phyloP scores from a whole-genome alignment of 2,329 filamentous ascomycete genomes.

The Capronia epimyces region DNA sequence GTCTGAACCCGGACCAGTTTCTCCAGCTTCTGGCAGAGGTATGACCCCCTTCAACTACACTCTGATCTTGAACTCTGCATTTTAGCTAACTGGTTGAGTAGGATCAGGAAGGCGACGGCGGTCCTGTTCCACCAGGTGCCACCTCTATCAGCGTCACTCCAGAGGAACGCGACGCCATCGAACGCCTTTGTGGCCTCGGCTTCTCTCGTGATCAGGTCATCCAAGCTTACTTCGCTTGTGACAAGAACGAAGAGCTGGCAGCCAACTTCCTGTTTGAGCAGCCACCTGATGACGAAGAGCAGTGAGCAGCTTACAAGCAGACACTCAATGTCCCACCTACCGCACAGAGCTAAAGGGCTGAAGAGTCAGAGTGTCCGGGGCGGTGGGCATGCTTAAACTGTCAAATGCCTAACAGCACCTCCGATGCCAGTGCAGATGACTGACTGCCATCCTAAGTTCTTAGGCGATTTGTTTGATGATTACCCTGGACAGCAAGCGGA shows the following conservation, averaged over 20 bases:
- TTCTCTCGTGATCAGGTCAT: slow-evolving; percentile 92
- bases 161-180: slow-evolving; percentile 94
- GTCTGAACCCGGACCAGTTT: slow-evolving; percentile 87
- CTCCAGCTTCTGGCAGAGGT: slow-evolving; percentile 76
- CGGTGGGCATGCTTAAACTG: neutral
- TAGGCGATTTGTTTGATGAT: neutral
- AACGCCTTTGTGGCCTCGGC: slow-evolving; percentile 88
- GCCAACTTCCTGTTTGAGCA: slow-evolving; percentile 98
- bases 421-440: neutral
- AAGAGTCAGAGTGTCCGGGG: neutral
- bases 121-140: slow-evolving; percentile 76
- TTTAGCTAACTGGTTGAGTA: slow-evolving; percentile 9
- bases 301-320: slow-evolving; percentile 4
- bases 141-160: slow-evolving; percentile 88
- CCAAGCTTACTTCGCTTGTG: slow-evolving; percentile 97
- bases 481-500: neutral
- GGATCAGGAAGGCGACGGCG: slow-evolving; percentile 68
- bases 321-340: neutral
- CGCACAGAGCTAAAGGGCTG: neutral
- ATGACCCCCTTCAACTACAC: neutral
- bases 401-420: neutral
- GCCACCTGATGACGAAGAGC: slow-evolving; percentile 61
- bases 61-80: neutral
- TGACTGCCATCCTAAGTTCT: neutral
- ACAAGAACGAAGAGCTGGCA: slow-evolving; percentile 98